These are phyloP conservation scores for Blakeslea trispora DNA, from an alignment of 371 early-diverging fungal genomes.

Conservation along the genomic window DNA sequence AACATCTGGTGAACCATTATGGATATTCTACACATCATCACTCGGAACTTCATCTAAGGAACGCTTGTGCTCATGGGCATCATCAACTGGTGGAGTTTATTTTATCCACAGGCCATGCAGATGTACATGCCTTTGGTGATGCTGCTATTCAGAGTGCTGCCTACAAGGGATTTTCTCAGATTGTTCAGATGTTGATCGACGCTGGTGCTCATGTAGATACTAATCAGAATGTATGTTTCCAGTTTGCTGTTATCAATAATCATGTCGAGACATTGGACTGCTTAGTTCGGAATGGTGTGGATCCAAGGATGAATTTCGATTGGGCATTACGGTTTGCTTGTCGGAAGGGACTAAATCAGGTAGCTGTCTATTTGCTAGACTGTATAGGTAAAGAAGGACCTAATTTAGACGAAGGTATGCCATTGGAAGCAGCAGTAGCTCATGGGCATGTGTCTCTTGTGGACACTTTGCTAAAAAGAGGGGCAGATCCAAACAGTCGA, in stretches of 20 bases:
- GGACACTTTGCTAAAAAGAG: conserved; percentile 17
- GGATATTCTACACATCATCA: conserved; percentile 26
- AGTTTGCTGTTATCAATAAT: conserved; percentile 21
- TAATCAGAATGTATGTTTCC: conserved; percentile 29
- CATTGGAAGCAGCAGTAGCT: conserved; percentile 25
- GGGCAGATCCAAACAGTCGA: conserved; percentile 31
- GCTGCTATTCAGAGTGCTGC: conserved; percentile 43
- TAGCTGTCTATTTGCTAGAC: conserved; percentile 13
- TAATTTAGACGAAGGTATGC: conserved; percentile 22
- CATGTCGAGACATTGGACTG: conserved; percentile 12
- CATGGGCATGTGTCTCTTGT: conserved; percentile 5
- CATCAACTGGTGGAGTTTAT: conserved; percentile 54
- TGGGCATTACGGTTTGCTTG: conserved; percentile 29
- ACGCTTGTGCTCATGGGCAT: conserved; percentile 61
- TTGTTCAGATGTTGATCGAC: conserved; percentile 27
- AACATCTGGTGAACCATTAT: conserved; percentile 24
- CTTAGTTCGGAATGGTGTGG: conserved; percentile 27
- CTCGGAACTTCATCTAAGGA: conserved; percentile 30
- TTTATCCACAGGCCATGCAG: conserved; percentile 56
- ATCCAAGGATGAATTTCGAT: conserved; percentile 29
- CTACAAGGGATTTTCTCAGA: conserved; percentile 22
- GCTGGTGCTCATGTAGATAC: conserved; percentile 34
- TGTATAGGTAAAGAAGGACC: conserved; percentile 3
- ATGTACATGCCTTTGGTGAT: conserved; percentile 45
- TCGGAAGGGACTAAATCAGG: conserved; percentile 9